Evolutionary conservation across 345 rosid species (phyloP).

Genomic region (Aquilaria sinensis): DNA sequence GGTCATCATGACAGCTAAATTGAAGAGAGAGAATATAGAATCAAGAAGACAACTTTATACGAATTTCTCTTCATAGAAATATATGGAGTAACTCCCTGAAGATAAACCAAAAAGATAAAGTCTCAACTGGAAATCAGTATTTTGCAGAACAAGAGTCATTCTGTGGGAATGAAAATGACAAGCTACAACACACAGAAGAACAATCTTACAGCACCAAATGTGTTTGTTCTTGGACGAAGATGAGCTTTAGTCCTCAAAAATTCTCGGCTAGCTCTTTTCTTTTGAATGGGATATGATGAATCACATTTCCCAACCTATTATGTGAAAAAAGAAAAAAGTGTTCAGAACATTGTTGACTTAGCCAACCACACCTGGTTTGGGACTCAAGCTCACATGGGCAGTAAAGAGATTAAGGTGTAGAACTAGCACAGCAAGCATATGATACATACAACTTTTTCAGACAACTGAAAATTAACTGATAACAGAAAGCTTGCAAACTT

Average conservation of each 20-base stretch:
- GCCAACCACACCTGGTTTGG: no score
- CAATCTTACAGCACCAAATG: conserved; percentile 81
- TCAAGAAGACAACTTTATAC: neutral
- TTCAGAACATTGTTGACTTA: neutral
- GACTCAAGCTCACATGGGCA: no score
- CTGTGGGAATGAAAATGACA: neutral
- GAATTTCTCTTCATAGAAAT: no score
- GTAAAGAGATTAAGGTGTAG: no score
- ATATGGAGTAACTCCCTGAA: no score
- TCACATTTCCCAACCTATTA: conserved; percentile 84
- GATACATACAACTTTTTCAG: no score
- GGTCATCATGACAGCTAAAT: neutral
- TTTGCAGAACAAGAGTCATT: no score
- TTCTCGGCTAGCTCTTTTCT: conserved; percentile 90
- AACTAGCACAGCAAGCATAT: no score
- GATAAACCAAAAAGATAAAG: no score
- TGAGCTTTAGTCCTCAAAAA: conserved; percentile 96
- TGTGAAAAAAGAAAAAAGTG: neutral
- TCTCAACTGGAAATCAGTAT: no score
- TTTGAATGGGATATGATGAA: conserved; percentile 88
- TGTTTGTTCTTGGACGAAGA: conserved; percentile 94
- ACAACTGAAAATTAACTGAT: no score
- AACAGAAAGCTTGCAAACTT: no score
- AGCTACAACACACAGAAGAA: conserved; percentile 3
- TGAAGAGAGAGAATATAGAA: neutral